Evolutionary conservation across 78 protist genomes (phyloP), one percentile per base, ranked within the genome.

Genomic region (Bigelowiella natans): DNA sequence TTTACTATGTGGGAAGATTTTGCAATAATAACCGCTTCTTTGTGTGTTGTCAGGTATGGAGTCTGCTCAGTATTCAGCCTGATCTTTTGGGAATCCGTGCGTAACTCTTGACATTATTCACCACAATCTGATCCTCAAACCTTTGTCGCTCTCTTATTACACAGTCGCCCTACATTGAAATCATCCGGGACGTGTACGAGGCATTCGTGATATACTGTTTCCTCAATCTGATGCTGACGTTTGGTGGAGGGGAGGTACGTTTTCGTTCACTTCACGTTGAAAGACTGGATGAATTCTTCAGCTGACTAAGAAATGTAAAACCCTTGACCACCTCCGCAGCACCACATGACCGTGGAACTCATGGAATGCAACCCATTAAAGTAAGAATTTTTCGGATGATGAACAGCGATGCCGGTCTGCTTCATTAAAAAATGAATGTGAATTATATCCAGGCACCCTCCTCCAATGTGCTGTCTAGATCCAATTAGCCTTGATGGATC

Each of bases 181-280:
- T 85, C 38, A 37, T 85, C 11, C 87, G 87, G 30, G 87, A 85
- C 38, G 87, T 85, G 37, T 85, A 85, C 87, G 87, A 85, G 11
- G 87, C 87, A 18, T 85, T 85, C 38, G 87, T 85, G 51, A 37
- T 85, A 37, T 85, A 85, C 38, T 85, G 87, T 11, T 85, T 85
- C 38, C 18, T 85, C 11, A 85, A 34, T 85, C 38, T 85, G 37
- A 37, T 85, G 87, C 18, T 85, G 87, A 37, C 51, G 36, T 85
- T 37, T 37, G 87, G 36, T 11, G 87, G 87, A 34, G 87, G 87
- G 87, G 87, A 85, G 73, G 73, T 51, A 51, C 7, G 7, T 51
- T 26, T 7, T n/a, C n/a, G n/a, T n/a, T n/a, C n/a, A n/a, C n/a
- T n/a, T n/a, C n/a, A n/a, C n/a, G n/a, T n/a, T n/a, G n/a, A n/a